Conservation (phyloP, 2,329 filamentous ascomycete species). For the Alternaria longipes region DNA sequence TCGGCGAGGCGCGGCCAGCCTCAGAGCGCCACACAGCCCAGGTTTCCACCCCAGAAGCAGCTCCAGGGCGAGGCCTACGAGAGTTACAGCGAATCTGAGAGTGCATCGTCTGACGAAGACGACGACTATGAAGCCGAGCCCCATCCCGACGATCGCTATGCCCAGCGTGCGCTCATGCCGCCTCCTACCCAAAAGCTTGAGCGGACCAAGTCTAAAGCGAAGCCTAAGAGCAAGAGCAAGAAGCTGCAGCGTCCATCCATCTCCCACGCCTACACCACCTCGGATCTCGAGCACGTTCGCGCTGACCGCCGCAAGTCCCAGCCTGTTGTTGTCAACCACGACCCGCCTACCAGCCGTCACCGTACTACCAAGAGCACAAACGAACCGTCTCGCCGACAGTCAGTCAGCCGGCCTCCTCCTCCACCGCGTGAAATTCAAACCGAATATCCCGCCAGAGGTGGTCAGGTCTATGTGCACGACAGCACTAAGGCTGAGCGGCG, state of each 20-base stretch:
- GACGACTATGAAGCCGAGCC: conserved; percentile 17
- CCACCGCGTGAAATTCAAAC: conserved; percentile 47
- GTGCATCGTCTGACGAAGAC: conserved; percentile 25
- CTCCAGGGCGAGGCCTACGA: conserved; percentile 27
- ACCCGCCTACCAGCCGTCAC: conserved; percentile 20
- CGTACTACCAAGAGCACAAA: conserved; percentile 25
- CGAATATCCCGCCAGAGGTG: conserved; percentile 35
- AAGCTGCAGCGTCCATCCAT: conserved; percentile 32
- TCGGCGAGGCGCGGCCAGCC: conserved; percentile 41
- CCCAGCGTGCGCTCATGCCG: conserved; percentile 35
- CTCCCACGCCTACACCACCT: conserved; percentile 38
- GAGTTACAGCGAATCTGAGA: conserved; percentile 21
- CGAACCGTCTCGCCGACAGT: conserved; percentile 33
- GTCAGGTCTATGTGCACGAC: conserved; percentile 40
- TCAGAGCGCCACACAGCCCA: conserved; percentile 20
- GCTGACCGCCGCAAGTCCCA: conserved; percentile 21
- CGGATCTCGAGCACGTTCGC: conserved; percentile 24
- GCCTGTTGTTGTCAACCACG: conserved; percentile 27
- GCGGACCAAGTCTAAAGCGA: conserved; percentile 16
- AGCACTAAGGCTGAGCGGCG: conserved; percentile 34
- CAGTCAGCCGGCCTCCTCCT: conserved; percentile 45
- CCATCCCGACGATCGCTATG: conserved; percentile 11
- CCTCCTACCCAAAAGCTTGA: conserved; percentile 35
- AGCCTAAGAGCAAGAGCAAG: conserved; percentile 12
- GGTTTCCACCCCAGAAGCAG: conserved; percentile 12